Evolutionary conservation across 2,329 filamentous ascomycete genomes (phyloP).

Genomic region (Fusarium protoensiforme): DNA sequence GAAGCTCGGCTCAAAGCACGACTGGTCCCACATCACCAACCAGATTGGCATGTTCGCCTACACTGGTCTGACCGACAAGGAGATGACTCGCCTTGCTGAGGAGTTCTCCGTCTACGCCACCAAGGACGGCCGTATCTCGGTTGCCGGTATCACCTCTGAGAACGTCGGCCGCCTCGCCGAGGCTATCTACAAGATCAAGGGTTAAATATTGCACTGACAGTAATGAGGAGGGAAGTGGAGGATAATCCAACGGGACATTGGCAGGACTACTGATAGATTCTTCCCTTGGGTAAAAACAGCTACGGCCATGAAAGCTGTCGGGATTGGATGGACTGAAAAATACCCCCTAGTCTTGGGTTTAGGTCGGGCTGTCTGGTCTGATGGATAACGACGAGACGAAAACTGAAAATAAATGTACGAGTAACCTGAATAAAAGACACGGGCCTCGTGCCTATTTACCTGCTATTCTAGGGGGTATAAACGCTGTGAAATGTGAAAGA

Average conservation of each 20-base stretch:
- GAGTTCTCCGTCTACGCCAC: constrained; percentile 98
- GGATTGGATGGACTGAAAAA: constrained; percentile 36
- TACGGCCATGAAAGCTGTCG: constrained; percentile 28
- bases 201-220: constrained; percentile 53
- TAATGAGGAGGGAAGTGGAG: not conserved
- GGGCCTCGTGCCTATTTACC: constrained; percentile 8
- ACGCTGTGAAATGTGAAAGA: not conserved
- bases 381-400: constrained; percentile 34
- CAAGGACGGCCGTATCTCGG: constrained; percentile 88
- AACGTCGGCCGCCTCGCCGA: constrained; percentile 86
- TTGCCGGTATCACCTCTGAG: constrained; percentile 82
- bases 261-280: not conserved
- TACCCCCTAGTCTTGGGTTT: constrained; percentile 39
- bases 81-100: constrained; percentile 92
- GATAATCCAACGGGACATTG: not conserved
- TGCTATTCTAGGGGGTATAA: constrained; percentile 3
- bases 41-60: constrained; percentile 99
- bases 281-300: constrained; percentile 23
- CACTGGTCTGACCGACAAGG: constrained; percentile 88
- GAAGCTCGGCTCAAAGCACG: constrained; percentile 93
- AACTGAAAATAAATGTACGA: constrained; percentile 37
- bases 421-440: constrained; percentile 31
- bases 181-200: constrained; percentile 86
- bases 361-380: constrained; percentile 17
- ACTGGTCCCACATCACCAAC: constrained; percentile 98